phyloP scores from a whole-genome alignment of 257 asterid species.

The Handroanthus guayacan region DNA sequence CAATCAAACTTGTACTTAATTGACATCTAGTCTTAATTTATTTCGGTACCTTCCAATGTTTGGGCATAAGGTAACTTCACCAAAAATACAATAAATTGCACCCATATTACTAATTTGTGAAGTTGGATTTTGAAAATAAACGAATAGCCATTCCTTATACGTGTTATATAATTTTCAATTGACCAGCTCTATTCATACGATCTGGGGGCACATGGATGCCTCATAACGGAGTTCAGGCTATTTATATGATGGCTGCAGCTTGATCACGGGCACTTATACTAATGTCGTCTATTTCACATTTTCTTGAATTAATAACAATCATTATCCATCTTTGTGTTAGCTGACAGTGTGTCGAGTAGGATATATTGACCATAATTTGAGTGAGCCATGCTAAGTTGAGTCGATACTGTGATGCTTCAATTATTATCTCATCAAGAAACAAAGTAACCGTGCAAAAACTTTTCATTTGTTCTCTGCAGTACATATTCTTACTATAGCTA shows the following conservation, averaged over 20 bases:
- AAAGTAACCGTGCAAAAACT: neutral
- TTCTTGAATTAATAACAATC: slow-evolving; percentile 21
- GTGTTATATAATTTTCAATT: neutral
- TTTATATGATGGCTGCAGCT: neutral
- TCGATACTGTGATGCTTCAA: slow-evolving; percentile 25
- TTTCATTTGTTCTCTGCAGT: slow-evolving; percentile 23
- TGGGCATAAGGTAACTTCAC: neutral
- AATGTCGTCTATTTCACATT: neutral
- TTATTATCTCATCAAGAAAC: slow-evolving; percentile 21
- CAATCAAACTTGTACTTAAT: neutral
- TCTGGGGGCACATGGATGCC: neutral
- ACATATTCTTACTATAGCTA: slow-evolving; percentile 34
- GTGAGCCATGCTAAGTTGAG: slow-evolving; percentile 27
- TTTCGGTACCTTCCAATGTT: neutral
- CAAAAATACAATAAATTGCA: neutral
- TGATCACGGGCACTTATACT: neutral
- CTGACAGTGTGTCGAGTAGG: slow-evolving; percentile 23
- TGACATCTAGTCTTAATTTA: neutral
- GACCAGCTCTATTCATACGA: neutral
- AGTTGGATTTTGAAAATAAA: neutral
- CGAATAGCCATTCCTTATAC: slow-evolving; percentile 2
- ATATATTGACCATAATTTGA: neutral
- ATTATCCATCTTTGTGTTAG: slow-evolving; percentile 16
- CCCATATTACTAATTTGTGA: slow-evolving; percentile 1
- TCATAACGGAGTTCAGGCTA: neutral